Evolutionary conservation across 495 filamentous ascomycete genomes (phyloP), one percentile per base, ranked within the genome.

Genomic region (Xylaria castorea): DNA sequence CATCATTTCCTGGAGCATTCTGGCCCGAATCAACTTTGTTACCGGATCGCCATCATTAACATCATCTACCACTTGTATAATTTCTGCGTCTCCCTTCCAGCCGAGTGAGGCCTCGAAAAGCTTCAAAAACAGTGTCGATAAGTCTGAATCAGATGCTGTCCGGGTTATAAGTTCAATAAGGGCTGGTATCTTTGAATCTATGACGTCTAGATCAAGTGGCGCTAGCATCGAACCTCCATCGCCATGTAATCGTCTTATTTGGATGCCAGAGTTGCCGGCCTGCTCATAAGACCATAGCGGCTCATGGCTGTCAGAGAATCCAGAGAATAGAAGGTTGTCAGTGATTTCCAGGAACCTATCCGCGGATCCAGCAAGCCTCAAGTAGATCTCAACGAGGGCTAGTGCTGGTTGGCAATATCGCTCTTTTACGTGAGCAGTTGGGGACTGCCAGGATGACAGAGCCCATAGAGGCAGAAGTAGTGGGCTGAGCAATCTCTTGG

Each of bases 401-500:
- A 67, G 72, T 2, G 86, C 83, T 1, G 82, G 81, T 57, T 66
- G 70, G 69, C 82, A 80, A 62, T 83, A 82, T 27, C 77, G 75
- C 16, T 80, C 76, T 14, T 78, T 76, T 7, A 78, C 63, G 7
- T 74, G 71, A 5, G 72, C 30, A 12, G 46, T 71, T 6, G 73
- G 62, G 30, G 74, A 72, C 2, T 86, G 77, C 81, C 88, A 92
- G 18, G 86, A 88, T 25, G 87, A 80, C 42, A 95, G 76, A 3
- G 89, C 87, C 92, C 92, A 95, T 1, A 94, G 81, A 0, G 90
- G 87, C n/a, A 92, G 82, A 30, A 92, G 78, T 50, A 93, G 80
- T 1, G 89, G 92, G 42, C 84, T 81, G 7, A 95, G 79, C 5
- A 94, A 79, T 70, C 92, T 85, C 77, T 91, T 94, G 22, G 89